Evolutionary conservation across 176 grass and related monocot species (phyloP), one percentile per base, ranked within the genome.

Genomic region (Aegilops speltoides): DNA sequence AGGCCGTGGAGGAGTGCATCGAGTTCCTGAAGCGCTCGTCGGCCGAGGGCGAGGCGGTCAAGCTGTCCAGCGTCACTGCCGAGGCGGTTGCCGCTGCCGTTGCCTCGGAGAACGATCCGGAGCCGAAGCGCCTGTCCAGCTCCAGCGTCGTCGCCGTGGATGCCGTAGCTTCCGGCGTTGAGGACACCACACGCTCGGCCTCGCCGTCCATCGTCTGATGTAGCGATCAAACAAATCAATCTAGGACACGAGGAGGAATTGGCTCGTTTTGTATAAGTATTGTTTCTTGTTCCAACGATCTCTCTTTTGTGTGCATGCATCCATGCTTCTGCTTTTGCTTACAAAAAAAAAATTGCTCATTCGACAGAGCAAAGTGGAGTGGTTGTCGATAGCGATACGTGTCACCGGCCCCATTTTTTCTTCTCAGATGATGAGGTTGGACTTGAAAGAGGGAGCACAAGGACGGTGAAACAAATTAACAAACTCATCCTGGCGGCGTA

Each of bases 1-100:
- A 95, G 80, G 93, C 93, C 25, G 83, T 95, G 0, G 86, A 93
- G 76, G 93, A 95, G 43, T 95, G 93, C 82, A 95, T 95, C 91
- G 90, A 95, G 80, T 95, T 93, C 91, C 69, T 95, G 1, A 95
- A 95, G 71, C 82, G 83, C 41, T 93, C 91, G 48, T 92, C 93
- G 62, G 93, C 90, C 0, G 90, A 94, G 36, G 87, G 90, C 28
- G 93, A 93, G 62, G n/a, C 67, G 8, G 83, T 82, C 10, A 90
- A 88, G 86, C 40, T 81, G 22, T 85, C 90, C 10, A 79, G n/a
- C 34, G 79, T 32, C 29, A 78, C 46, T 50, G 77, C 46, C 10
- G 85, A 81, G 31, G 62, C 68, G 28, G 70, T n/a, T 2, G 38
- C 40, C 20, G 73, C 26, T 0, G 45, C 73, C 15, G 73, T 54